These are phyloP conservation scores for Trifolium pratense DNA, from an alignment of 306 rosid genomes.

Conservation along the genomic window DNA sequence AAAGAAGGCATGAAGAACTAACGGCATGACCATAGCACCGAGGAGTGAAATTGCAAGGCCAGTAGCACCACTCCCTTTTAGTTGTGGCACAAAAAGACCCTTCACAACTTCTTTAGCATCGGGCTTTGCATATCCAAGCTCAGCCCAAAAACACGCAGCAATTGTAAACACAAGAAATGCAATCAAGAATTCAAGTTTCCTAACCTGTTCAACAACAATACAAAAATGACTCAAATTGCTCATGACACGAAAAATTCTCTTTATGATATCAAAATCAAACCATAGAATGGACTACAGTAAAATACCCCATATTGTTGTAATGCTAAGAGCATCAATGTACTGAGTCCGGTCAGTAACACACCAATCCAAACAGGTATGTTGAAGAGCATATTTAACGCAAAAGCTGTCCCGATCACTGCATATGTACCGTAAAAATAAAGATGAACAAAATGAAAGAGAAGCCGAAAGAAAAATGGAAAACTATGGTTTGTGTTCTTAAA, in stretches of 20 bases:
- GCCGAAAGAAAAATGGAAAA: background rate
- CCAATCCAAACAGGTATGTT: slow-evolving; percentile 58
- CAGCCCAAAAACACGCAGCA: slow-evolving; percentile 87
- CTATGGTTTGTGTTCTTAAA: slow-evolving; percentile 16
- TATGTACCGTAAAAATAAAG: slow-evolving; percentile 44
- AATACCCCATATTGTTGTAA: slow-evolving; percentile 98
- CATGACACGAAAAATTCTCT: background rate
- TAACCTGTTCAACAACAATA: slow-evolving; percentile 60
- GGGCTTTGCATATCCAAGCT: slow-evolving; percentile 92
- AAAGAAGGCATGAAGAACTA: slow-evolving; percentile 47
- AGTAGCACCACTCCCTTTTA: slow-evolving; percentile 86
- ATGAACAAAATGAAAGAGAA: slow-evolving; percentile 3
- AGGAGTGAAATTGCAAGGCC: slow-evolving; percentile 99
- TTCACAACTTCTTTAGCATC: slow-evolving; percentile 65
- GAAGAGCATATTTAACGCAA: slow-evolving; percentile 64
- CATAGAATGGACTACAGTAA: slow-evolving; percentile 31
- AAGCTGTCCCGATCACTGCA: slow-evolving; percentile 62
- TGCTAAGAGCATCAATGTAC: slow-evolving; percentile 62
- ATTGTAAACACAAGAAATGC: slow-evolving; percentile 85
- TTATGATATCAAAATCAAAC: slow-evolving; percentile 19
- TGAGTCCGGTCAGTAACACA: slow-evolving; percentile 58
- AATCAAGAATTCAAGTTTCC: slow-evolving; percentile 95
- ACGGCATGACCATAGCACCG: slow-evolving; percentile 99
- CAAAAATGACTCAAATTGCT: slow-evolving; percentile 12
- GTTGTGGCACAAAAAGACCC: slow-evolving; percentile 88